Evolutionary conservation across 1,284 basidiomycete species (phyloP).

Genomic region (Violaceomyces palustris): DNA sequence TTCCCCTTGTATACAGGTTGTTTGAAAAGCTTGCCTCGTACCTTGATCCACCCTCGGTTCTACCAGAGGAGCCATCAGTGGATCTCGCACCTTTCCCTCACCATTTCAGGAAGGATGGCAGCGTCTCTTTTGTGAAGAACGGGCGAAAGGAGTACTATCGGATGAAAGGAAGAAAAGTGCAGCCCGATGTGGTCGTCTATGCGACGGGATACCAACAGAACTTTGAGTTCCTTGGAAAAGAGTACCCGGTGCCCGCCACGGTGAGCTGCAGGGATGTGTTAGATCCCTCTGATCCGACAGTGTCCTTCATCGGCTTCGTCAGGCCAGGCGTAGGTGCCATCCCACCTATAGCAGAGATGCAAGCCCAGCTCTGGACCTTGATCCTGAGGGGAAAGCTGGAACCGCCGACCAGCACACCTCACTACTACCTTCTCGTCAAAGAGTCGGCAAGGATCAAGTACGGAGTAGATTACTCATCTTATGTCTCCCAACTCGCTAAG

Average conservation of each 20-base stretch:
- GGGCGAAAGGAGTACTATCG: conserved; percentile 56
- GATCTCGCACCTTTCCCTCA: conserved; percentile 64
- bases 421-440: conserved; percentile 62
- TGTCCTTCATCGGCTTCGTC: conserved; percentile 65
- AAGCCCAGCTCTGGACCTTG: conserved; percentile 63
- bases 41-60: conserved; percentile 57
- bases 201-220: conserved; percentile 55
- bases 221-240: conserved; percentile 58
- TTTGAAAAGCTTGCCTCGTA: conserved; percentile 33
- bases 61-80: conserved; percentile 59
- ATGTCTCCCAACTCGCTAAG: conserved; percentile 62
- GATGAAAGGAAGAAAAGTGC: conserved; percentile 56
- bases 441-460: conserved; percentile 62
- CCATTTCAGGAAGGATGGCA: conserved; percentile 57
- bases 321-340: conserved; percentile 64
- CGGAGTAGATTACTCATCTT: conserved; percentile 61
- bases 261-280: conserved; percentile 61
- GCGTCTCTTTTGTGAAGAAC: conserved; percentile 57
- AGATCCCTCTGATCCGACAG: conserved; percentile 57
- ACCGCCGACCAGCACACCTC: conserved; percentile 55
- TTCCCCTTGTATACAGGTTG: too few relatives aligned
- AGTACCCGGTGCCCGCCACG: conserved; percentile 59
- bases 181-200: conserved; percentile 59
- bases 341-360: conserved; percentile 66
- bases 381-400: conserved; percentile 57